Conservation (phyloP, 2,329 filamentous ascomycete species). For the Esteya vermicola region DNA sequence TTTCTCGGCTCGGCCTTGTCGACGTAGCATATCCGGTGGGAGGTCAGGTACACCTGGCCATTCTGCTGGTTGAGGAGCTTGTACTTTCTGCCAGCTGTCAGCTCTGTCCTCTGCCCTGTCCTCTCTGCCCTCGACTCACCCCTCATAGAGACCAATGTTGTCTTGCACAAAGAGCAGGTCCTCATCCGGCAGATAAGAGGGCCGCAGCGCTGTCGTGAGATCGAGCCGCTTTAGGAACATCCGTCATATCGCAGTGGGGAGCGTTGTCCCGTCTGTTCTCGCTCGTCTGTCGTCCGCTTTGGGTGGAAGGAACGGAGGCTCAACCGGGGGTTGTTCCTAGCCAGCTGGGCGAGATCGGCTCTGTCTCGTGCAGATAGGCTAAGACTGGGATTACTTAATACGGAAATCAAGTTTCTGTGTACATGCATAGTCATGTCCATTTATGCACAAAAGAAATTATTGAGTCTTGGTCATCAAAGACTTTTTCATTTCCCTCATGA, state of each 20-base stretch:
- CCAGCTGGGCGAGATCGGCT: background rate
- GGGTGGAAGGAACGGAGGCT: background rate
- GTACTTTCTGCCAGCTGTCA: conserved; percentile 52
- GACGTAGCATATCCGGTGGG: conserved; percentile 89
- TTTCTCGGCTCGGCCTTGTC: conserved; percentile 75
- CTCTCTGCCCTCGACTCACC: conserved; percentile 41
- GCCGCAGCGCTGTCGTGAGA: conserved; percentile 89
- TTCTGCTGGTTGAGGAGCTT: conserved; percentile 91
- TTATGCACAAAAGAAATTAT: background rate
- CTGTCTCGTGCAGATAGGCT: background rate
- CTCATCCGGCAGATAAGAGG: conserved; percentile 84
- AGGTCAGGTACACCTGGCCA: conserved; percentile 91
- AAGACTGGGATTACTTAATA: too few species aligned
- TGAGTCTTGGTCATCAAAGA: too few species aligned
- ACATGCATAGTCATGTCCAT: too few species aligned
- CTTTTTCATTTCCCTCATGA: background rate
- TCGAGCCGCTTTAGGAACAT: conserved; percentile 97
- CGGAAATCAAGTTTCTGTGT: too few species aligned
- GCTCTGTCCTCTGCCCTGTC: conserved; percentile 2
- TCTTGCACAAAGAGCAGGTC: conserved; percentile 92
- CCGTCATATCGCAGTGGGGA: conserved; percentile 41
- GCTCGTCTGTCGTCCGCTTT: background rate
- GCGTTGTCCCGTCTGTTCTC: conserved; percentile 12
- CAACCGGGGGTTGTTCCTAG: background rate
- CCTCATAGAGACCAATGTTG: conserved; percentile 93